Base-by-base conservation (phyloP, 2,329 filamentous ascomycete species). In the Myriosclerotinia duriaeana region DNA sequence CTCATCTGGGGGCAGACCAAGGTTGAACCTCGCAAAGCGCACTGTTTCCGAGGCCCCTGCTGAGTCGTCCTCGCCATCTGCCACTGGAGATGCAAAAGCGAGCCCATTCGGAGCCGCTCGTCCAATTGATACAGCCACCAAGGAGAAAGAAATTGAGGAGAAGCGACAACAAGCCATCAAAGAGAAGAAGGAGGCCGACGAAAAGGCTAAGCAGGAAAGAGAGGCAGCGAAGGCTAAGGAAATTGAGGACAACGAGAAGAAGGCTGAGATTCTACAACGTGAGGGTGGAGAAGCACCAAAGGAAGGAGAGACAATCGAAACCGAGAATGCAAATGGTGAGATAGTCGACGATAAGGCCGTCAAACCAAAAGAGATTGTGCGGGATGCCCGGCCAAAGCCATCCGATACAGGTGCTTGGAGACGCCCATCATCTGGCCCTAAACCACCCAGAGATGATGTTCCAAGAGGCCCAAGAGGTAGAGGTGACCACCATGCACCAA, bases 21-120 rank as follows among this genome's bases (percentile, higher is more conserved):
- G 86, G 76, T 80, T 99, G 75, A 95, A 98, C 78, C 86, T 99
- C 36, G 81, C 88, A 71, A 98, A 98, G 85, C 88, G 95, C 72
- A 97, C 93, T 5, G 91, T 97, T 15, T 89, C 93, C 0, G 93
- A 96, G 74, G 84, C 82, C 4, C 76, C 81, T 38, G 36, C 60
- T 5, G 85, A 85, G 69, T 75, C 79, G 12, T 71, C 80, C 44
- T 80, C 84, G 4, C 77, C 87, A 34, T 82, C 87, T 59, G 46
- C 65, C 14, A 78, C 81, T 12, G 76, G 79, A n/a, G 90, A 95
- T 74, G 82, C 91, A 53, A 98, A 97, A 82, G 85, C 93, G 36
- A 98, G 90, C 78, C 93, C 93, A 52, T 99, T 99, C 77, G 95
- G 95, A 74, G 93, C 91, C 69, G 95, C 95, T 66, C 89, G 90